A percentile compares a stretch with the other conserved stretches of the same genome.
These are phyloP conservation scores for Vaccinium darrowii DNA, from an alignment of 148 eudicot species.

Conservation along the genomic window DNA sequence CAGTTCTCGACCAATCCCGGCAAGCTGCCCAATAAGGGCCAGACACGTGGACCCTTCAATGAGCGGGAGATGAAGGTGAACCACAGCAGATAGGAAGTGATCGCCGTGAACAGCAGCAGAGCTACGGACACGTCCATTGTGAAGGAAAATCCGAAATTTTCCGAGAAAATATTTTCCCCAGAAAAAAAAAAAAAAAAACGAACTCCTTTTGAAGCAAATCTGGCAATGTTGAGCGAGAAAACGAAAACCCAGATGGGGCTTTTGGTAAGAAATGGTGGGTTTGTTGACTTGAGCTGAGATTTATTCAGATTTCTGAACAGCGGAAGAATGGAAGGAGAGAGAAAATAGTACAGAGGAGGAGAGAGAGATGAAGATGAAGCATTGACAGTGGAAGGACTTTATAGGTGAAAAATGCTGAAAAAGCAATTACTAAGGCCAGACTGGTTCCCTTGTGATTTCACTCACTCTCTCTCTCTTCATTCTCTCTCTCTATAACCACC, in stretches of 20 bases:
- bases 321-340: background rate
- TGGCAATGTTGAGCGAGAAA: background rate
- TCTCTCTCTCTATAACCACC: slow-evolving; percentile 30
- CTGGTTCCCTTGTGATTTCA: slow-evolving; percentile 44
- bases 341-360: background rate
- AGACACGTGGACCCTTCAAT: slow-evolving; percentile 83
- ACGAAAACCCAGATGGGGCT: background rate
- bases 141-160: background rate
- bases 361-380: slow-evolving; percentile 24
- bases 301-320: background rate
- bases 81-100: slow-evolving; percentile 71
- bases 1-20: slow-evolving; percentile 80
- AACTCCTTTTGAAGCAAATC: background rate
- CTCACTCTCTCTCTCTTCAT: slow-evolving; percentile 24
- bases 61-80: slow-evolving; percentile 85
- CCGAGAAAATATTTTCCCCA: slow-evolving; percentile 10
- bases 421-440: slow-evolving; percentile 65
- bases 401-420: slow-evolving; percentile 36
- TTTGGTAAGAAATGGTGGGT: background rate
- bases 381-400: slow-evolving; percentile 28
- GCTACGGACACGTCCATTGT: slow-evolving; percentile 55
- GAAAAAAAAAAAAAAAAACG: background rate
- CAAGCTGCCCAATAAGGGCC: slow-evolving; percentile 81
- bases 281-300: background rate
- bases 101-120: slow-evolving; percentile 43